Base-by-base conservation (phyloP, 2,329 filamentous ascomycete genomes). In the Pseudopyricularia cyperi region DNA sequence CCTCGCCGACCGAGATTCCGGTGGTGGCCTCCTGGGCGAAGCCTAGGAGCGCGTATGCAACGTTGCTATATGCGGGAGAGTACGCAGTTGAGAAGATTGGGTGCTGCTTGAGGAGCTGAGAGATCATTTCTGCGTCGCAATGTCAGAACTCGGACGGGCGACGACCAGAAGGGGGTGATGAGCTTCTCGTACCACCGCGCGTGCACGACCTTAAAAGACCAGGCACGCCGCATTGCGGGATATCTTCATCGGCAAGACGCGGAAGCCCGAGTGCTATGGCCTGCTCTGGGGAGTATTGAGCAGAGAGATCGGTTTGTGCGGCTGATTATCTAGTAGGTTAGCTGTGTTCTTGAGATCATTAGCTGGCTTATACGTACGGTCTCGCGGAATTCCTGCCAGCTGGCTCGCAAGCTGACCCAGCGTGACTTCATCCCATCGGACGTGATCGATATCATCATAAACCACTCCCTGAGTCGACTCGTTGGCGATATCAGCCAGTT, bases 401-500 rank as follows among this genome's bases (percentile, higher is more conserved):
- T 51, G 50, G 15, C 26, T 19, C 12, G 50, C 50, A n/a, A 51
- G 30, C 2, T 30, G 37, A 28, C 37, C 50, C 28, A 51, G 11
- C 4, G 50, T 51, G 26, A 51, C 44, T 8, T 51, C 50, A 15
- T 51, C 50, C 50, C 50, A 51, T 30, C 39, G 17, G 39, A 44
- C 39, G 19, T 44, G 39, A 44, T 44, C 39, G 22, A 44, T 44
- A 17, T 44, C 39, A 44, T 44, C 39, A 22, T 44, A 44, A 14
- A 44, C 19, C 39, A 44, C 39, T 17, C 9, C 39, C 19, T 44
- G 6, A 17, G 19, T 26, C 50, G 50, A 19, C 39, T 51, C 37
- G 11, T 51, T 32, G 50, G 32, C 44, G 8, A 51, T 19, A 34
- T 57, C 55, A 32, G 52, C 60, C 46, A 68, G 57, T 46, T 68